Base-by-base conservation (phyloP, 139 green algal genomes). In the Coccomyxa sp. region DNA sequence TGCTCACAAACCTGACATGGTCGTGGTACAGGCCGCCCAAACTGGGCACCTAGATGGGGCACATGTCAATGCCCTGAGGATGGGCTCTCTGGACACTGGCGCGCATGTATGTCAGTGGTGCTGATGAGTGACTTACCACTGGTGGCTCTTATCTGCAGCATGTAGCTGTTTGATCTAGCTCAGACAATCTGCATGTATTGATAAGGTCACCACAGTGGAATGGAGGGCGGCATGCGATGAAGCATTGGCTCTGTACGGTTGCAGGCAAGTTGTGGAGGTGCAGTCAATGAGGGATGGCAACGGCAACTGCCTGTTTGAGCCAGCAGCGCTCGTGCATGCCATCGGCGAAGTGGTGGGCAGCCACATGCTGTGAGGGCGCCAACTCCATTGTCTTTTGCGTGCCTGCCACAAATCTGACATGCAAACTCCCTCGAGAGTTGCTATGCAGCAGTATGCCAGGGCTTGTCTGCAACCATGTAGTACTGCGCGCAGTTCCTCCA, bases 221-320 rank as follows among this genome's bases (percentile, higher is more conserved):
- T 51, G 38, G 38, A 51, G 38, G n/a, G 38, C 38, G 3, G 38
- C 38, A 51, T 60, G 57, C 25, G 0, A 13, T 16, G 15, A n/a
- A 76, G 60, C 14, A 76, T 63, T 63, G 25, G 81, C 31, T 16
- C 38, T 13, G 12, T 38, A 17, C 7, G 4, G 51, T 16, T 79
- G 80, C 31, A 77, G 76, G 18, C 83, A 89, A 13, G 87, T 98
- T 0, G 25, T 95, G 30, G 88, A 94, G 84, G 95, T 97, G 86
- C 89, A 90, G 11, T 77, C 85, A 12, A 15, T 85, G 25, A 67
- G 86, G 30, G 67, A 86, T 21, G 79, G 66, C 27, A 68, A 32
- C 58, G 85, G 88, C 10, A 80, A 82, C 0, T 85, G 88, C 14
- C 67, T 92, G 25, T 98, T 92, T 78, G 90, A 96, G 12, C 86